Conservation (phyloP, 306 rosid genomes). For the Vachellia pachyceras region DNA sequence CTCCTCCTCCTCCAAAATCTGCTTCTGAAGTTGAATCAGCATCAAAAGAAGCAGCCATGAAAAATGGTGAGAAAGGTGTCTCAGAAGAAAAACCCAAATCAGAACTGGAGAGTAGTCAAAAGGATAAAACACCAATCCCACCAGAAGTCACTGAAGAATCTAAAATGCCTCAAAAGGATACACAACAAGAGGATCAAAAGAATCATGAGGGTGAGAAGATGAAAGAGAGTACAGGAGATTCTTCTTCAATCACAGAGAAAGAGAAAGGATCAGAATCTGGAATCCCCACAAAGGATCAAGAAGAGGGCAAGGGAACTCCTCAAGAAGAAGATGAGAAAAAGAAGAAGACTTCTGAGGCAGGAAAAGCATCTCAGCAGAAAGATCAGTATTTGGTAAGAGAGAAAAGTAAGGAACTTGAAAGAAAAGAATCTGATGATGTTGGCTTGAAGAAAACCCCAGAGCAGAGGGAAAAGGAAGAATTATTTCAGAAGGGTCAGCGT, state of each 20-base stretch:
- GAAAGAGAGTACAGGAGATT: neutral
- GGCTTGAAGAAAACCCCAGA: neutral
- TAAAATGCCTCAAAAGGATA: constrained; percentile 6
- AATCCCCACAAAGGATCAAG: neutral
- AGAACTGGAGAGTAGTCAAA: constrained; percentile 21
- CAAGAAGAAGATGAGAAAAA: neutral
- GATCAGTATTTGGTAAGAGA: neutral
- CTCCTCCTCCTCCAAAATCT: constrained; percentile 8
- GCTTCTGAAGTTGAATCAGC: neutral
- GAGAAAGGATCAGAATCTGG: constrained; percentile 7
- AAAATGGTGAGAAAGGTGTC: constrained; percentile 12
- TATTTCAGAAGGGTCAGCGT: neutral
- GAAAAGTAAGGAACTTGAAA: constrained; percentile 29
- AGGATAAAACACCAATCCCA: neutral
- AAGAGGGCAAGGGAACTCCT: neutral
- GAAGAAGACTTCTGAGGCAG: neutral
- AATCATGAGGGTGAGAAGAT: neutral
- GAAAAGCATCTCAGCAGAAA: constrained; percentile 3
- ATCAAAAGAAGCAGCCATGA: neutral
- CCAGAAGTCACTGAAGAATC: constrained; percentile 21
- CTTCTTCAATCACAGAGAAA: neutral
- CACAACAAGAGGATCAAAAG: neutral
- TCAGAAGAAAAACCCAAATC: constrained; percentile 24
- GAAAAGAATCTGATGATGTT: neutral
- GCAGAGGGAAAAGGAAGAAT: neutral